These are phyloP conservation scores for Botrytis cinerea DNA, from an alignment of 2,329 filamentous ascomycete species.

Conservation along the genomic window DNA sequence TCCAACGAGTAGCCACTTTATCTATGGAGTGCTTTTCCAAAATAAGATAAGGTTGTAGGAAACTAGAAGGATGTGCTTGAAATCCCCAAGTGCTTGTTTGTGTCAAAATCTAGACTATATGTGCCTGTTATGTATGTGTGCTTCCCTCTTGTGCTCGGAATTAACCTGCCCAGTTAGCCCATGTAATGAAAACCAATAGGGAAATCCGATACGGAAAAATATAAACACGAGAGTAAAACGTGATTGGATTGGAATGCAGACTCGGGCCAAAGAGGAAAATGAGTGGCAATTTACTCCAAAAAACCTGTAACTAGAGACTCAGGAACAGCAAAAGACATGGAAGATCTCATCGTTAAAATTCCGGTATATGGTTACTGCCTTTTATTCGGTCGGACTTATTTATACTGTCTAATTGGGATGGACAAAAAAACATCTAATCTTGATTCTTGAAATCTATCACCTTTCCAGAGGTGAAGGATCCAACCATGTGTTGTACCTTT, in stretches of 20 bases:
- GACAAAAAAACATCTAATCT: neutral
- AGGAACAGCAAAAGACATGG: neutral
- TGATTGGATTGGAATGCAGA: neutral
- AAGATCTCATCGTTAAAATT: constrained; percentile 13
- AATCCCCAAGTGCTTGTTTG: neutral
- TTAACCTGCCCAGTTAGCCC: neutral
- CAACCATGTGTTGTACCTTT: neutral
- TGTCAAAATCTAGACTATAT: neutral
- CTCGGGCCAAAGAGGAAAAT: neutral
- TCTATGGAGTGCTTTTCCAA: neutral
- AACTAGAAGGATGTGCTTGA: neutral
- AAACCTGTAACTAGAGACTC: neutral
- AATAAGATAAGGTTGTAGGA: neutral
- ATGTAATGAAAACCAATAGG: neutral
- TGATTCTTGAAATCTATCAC: neutral
- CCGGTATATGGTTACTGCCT: neutral
- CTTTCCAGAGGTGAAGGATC: neutral
- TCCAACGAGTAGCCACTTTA: neutral
- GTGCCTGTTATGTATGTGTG: neutral
- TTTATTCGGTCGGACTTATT: constrained; percentile 2
- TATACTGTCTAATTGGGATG: neutral
- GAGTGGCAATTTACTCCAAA: neutral
- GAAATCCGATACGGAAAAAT: constrained; percentile 2
- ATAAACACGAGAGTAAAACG: neutral
- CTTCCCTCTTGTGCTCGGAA: neutral